Base-by-base conservation (phyloP, 202 grass and related monocot genomes). In the Setaria italica region DNA sequence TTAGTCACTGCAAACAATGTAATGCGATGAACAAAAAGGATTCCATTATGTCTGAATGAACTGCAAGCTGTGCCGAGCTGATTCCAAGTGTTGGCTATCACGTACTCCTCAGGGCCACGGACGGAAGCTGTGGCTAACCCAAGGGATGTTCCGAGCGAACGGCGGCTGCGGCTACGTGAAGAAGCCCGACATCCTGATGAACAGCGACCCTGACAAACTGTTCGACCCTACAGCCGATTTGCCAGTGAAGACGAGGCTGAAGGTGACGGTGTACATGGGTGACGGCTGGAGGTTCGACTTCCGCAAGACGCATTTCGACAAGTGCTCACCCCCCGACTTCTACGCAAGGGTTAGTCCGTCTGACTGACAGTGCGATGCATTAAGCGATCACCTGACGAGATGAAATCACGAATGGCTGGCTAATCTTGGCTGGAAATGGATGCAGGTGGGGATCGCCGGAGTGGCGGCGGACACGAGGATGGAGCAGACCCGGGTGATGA, bases 101-200 rank as follows among this genome's bases (percentile, higher is more conserved):
- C 39, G 4, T 4, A 3, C 37, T 4, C 34, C 37, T 41, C 39
- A 95, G 90, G 96, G 96, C 0, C 80, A 99, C 77, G 96, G 88
- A 32, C 90, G 88, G 84, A 80, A 89, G 42, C 90, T 99, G 29
- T 95, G 96, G 96, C 35, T 99, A 14, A 94, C 88, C 55, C 88
- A 95, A 21, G 91, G 96, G 33, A 94, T 95, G 90, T 99, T 99
- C 62, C 80, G 86, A 49, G 96, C 93, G 1, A 99, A 95, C 13
- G 96, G 93, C 39, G 93, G 96, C 12, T 95, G 93, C 29, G 96
- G 96, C 37, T 98, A 94, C n/a, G 96, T 98, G 3, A 99, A 95
- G 74, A 99, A 99, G 32, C 96, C 96, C 2, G 76, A 94, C 53
- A 73, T 91, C 51, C 86, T 99, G 16, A 82, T 94, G 75, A 83